Base-by-base conservation (phyloP, 2,329 filamentous ascomycete species). In the Dissoconium aciculare region DNA sequence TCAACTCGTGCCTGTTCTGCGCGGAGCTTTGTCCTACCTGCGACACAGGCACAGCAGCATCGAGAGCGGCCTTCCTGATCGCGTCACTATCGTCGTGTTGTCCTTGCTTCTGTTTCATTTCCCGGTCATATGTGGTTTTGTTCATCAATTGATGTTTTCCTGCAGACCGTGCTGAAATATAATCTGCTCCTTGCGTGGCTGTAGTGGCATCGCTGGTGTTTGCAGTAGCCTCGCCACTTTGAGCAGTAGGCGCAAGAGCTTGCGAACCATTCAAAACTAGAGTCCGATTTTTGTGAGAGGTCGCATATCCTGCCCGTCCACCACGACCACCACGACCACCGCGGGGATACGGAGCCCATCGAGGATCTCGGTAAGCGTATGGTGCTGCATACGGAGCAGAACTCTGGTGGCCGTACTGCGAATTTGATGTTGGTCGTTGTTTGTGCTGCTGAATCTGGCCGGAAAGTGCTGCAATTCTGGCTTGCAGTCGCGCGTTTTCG, bases 101-200 rank as follows among this genome's bases (percentile, higher is more conserved):
- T 47, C 72, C 76, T 6, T 69, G 61, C 26, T 79, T 70, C 16
- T 69, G 68, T 49, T 80, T 70, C 8, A 67, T 64, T 37, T 82
- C 74, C 51, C 81, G 77, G 40, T 84, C 74, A 51, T 78, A 89
- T 1, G 87, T 69, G 11, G 71, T 70, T 12, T 76, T 71, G 50
- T 87, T 91, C 55, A 91, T 89, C 24, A 91, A 61, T 53, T 91
- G 81, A 50, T 80, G 69, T 50, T 85, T 79, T 29, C 15, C 30
- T 78, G 76, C 51, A 80, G 79, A 31, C 29, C 65, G 76, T 50
- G n/a, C n/a, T n/a, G n/a, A n/a, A n/a, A n/a, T n/a, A n/a, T n/a
- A n/a, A n/a, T n/a, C n/a, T n/a, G n/a, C n/a, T n/a, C n/a, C n/a
- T n/a, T n/a, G n/a, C n/a, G n/a, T n/a, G n/a, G n/a, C n/a, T n/a